Percentiles rank a stretch among this genome's conserved stretches.
phyloP scores from a whole-genome alignment of 2,329 filamentous ascomycete genomes.

The Cercospora zeina region DNA sequence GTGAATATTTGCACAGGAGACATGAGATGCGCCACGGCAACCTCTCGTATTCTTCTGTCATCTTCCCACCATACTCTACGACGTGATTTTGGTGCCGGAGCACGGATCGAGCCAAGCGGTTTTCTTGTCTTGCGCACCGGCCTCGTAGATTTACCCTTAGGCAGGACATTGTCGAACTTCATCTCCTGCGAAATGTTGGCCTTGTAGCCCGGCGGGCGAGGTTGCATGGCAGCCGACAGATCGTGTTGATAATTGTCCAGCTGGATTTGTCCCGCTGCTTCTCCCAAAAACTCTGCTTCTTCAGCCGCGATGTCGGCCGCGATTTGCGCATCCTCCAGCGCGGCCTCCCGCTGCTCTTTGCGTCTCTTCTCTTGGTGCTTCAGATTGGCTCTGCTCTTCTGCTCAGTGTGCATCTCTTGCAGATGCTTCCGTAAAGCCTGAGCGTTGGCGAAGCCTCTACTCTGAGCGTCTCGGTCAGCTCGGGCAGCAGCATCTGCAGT shows the following conservation, averaged over 20 bases:
- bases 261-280: constrained; percentile 27
- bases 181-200: constrained; percentile 2
- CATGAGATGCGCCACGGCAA: constrained; percentile 19
- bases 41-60: background rate
- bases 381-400: constrained; percentile 1
- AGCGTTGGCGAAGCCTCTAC: constrained; percentile 19
- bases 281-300: constrained; percentile 6
- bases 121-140: constrained; percentile 16
- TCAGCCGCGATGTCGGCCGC: constrained; percentile 16
- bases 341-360: background rate
- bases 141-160: background rate
- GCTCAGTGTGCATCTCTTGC: constrained; percentile 11
- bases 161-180: constrained; percentile 10
- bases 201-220: background rate
- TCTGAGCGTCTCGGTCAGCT: constrained; percentile 18
- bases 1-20: constrained; percentile 20
- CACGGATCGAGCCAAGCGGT: constrained; percentile 20
- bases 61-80: constrained; percentile 20
- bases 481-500: constrained; percentile 18
- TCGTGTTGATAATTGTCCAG: constrained; percentile 31
- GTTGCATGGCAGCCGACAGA: constrained; percentile 17
- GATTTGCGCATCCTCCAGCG: background rate
- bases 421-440: constrained; percentile 18
- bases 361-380: constrained; percentile 8
- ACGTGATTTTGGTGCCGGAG: constrained; percentile 5